Evolutionary conservation across 371 early-diverging fungal species (phyloP), one percentile per base, ranked within the genome.

Genomic region (Mucor velutinosus): DNA sequence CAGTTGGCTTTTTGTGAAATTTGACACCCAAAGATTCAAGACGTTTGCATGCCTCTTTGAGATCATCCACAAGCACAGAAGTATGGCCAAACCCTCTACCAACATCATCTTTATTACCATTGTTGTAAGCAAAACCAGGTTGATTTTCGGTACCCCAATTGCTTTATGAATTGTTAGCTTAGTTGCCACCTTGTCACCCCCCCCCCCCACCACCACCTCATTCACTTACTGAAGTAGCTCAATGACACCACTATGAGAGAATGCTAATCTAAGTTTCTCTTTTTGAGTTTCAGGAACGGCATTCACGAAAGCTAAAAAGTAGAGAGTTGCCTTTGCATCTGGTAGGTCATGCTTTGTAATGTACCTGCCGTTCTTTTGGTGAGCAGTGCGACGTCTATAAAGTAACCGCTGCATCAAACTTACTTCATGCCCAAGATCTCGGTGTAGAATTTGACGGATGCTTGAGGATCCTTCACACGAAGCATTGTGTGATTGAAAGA

Each of bases 131-230:
- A 70, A 92, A 90, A n/a, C 76, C 70, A 15, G 79, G 66, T 62
- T 94, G 89, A 19, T 80, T 72, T 70, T 95, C 94, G 17, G 94
- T 93, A n/a, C 94, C 94, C 87, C 93, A 93, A 81, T 94, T 94
- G 79, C 87, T 87, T 63, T 30, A 35, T 49, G 4, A 2, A 2
- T 7, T 11, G 4, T 60, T 41, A 60, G 43, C 47, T 17, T 12
- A 11, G 41, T 7, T 7, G n/a, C 4, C 1, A 37, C 21, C 11
- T 47, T 3, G 4, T 7, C 6, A 7, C 2, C 17, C 15, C 3
- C 10, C 15, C 14, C 4, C 21, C 21, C 3, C 27, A 33, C n/a
- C n/a, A n/a, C n/a, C n/a, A n/a, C n/a, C n/a, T n/a, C n/a, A 19
- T 15, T 1, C 21, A 78, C 84, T 69, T 83, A 89, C 91, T 93